Base-by-base conservation (phyloP, 495 filamentous ascomycete genomes). In the Podospora anserina region DNA sequence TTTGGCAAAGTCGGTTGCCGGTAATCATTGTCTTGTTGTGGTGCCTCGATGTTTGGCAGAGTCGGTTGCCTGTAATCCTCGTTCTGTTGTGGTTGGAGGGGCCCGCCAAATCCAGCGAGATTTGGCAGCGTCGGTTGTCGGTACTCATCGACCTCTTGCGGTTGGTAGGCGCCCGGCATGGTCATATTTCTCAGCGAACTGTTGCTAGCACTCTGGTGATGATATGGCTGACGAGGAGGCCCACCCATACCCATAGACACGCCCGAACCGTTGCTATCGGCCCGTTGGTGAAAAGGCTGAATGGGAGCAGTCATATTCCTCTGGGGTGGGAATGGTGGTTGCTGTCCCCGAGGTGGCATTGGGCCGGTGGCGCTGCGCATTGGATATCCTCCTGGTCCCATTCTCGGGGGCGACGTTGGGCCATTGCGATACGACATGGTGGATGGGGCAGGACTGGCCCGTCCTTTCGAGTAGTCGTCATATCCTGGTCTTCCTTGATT, bases 291-390 rank as follows among this genome's bases (percentile, higher is more conserved):
- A 62, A 69, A 67, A 11, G 77, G 58, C 58, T 61, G 59, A 18
- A 81, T 77, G 7, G 84, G 84, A 11, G 82, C 83, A 7, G 84
- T 86, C 82, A 85, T 82, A 65, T 84, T 83, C 26, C 84, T 71
- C 60, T 82, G 77, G 19, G 81, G 84, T 18, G 76, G 71, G 59
- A 72, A 78, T 65, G 71, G 78, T 18, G 55, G 55, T 16, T 71
- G 71, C 7, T 64, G 67, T 4, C 71, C 75, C 23, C 74, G 72
- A 2, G 76, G 71, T 18, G 74, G 74, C 56, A 78, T 68, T 3
- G 78, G 80, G 53, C 72, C 74, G 2, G 81, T 82, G 57, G 79
- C 74, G 59, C 81, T 81, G 56, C 80, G 77, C 67, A 78, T 60
- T 23, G 80, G 79, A 39, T 76, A 78, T 16, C 70, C 66, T 19